These are phyloP conservation scores for Zasmidium cellare DNA, from an alignment of 2,329 filamentous ascomycete genomes.

Conservation along the genomic window DNA sequence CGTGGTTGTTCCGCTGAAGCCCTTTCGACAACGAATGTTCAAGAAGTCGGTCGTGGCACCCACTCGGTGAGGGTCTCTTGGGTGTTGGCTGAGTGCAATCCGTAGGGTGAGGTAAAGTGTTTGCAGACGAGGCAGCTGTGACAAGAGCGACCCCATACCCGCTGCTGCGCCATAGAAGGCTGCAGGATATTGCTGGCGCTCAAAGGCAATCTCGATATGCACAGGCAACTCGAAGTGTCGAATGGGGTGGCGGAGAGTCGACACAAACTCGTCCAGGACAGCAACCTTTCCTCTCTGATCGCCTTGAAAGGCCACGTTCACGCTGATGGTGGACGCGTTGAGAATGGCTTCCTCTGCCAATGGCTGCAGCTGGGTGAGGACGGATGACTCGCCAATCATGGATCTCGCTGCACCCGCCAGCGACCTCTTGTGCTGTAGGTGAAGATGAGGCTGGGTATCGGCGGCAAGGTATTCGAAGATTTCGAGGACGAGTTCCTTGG, in stretches of 20 bases:
- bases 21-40: constrained; percentile 10
- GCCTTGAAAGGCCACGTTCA: constrained; percentile 9
- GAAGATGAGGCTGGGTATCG: constrained; percentile 3
- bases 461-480: constrained; percentile 14
- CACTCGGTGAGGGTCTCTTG: constrained; percentile 10
- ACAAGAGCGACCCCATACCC: constrained; percentile 12
- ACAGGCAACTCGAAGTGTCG: constrained; percentile 8
- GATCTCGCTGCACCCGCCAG: constrained; percentile 5
- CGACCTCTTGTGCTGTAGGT: constrained; percentile 1
- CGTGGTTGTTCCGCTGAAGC: constrained; percentile 15
- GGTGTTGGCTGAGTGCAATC: constrained; percentile 13
- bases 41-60: constrained; percentile 3
- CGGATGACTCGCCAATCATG: constrained; percentile 9
- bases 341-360: constrained; percentile 11
- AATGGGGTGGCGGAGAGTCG: constrained; percentile 8
- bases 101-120: constrained; percentile 10
- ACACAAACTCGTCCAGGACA: constrained; percentile 1
- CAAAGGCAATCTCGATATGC: constrained; percentile 12
- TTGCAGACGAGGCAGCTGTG: constrained; percentile 13
- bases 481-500: constrained; percentile 15
- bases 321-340: constrained; percentile 11
- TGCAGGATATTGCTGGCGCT: constrained; percentile 15
- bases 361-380: constrained; percentile 4
- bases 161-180: constrained; percentile 13
- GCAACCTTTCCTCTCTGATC: constrained; percentile 8